Base-by-base conservation (phyloP, 2,329 filamentous ascomycete genomes). In the Monilinia fructicola region DNA sequence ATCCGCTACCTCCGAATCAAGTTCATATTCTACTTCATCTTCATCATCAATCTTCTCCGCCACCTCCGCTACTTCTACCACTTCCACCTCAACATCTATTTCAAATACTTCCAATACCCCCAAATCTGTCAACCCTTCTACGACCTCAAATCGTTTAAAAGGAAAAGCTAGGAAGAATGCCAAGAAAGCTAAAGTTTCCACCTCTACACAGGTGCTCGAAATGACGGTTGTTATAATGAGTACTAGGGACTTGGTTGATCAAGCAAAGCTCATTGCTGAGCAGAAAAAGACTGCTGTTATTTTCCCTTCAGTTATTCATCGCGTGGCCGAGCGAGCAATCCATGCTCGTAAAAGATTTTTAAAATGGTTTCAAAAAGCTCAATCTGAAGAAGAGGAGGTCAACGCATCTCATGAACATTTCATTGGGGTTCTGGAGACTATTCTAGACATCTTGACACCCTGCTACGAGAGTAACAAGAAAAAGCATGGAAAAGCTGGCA, bases 401-500 rank as follows among this genome's bases (percentile, higher is more conserved):
- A 18, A 28, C 21, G 9, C n/a, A 52, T n/a, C 31, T 7, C n/a
- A 52, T 40, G 28, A 62, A 42, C 31, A 38, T 38, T 21, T 40
- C 18, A 52, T 40, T 52, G 23, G 6, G 21, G n/a, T 14, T 10
- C 10, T 62, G 2, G 18, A 38, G 31, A 9, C 23, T 1, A 21
- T 40, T 18, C 3, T 52, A 1, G 16, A 38, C 7, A 28, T 62
- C 1, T 7, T 62, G 2, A 40, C 38, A 14, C 10, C n/a, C 9
- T 52, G 31, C 16, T 38, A 40, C 48, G 16, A 52, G 38, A 28
- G n/a, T 11, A 11, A 4, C 9, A 40, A 28, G 2, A 42, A 1
- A 1, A 23, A 35, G 0, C 4, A 18, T n/a, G 6, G 12, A 23
- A 3, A 16, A 10, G 1, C 35, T 16, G 1, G 4, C 1, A 6